These are phyloP conservation scores for Magnaporthiopsis rhizophila DNA, from an alignment of 2,329 filamentous ascomycete genomes.

Conservation along the genomic window DNA sequence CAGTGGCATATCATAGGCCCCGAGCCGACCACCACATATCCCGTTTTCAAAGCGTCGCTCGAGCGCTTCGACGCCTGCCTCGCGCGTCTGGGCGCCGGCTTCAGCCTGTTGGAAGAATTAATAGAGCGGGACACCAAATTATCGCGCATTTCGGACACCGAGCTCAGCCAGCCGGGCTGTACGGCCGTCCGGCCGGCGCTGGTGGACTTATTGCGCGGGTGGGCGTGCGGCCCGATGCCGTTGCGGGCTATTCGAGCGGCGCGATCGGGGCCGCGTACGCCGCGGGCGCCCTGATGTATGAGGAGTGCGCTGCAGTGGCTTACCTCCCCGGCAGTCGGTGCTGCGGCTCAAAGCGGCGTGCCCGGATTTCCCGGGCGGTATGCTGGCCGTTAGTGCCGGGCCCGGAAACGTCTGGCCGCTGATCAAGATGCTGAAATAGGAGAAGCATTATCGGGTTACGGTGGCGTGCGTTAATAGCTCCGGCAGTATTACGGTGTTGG, in stretches of 20 bases:
- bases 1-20: constrained; percentile 21
- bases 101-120: constrained; percentile 21
- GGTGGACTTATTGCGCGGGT: constrained; percentile 7
- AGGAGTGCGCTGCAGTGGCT: constrained; percentile 13
- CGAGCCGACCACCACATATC: constrained; percentile 15
- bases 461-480: constrained; percentile 17
- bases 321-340: constrained; percentile 10
- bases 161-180: constrained; percentile 17
- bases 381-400: constrained; percentile 13
- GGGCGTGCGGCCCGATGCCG: constrained; percentile 9
- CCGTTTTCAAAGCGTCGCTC: constrained; percentile 16
- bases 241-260: constrained; percentile 16
- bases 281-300: neutral
- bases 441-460: constrained; percentile 7
- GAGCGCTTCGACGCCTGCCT: constrained; percentile 15
- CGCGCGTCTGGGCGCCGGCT: constrained; percentile 16
- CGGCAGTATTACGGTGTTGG: constrained; percentile 22
- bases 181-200: constrained; percentile 13
- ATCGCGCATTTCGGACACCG: constrained; percentile 18
- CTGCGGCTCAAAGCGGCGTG: constrained; percentile 7
- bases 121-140: constrained; percentile 8
- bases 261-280: constrained; percentile 14
- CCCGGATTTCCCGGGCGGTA: constrained; percentile 10
- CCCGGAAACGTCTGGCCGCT: constrained; percentile 8
- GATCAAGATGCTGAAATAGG: constrained; percentile 11